Percentiles rank a stretch among this genome's conserved stretches.
Evolutionary conservation across 2,329 filamentous ascomycete genomes (phyloP).

Genomic region (Alternaria sp.): DNA sequence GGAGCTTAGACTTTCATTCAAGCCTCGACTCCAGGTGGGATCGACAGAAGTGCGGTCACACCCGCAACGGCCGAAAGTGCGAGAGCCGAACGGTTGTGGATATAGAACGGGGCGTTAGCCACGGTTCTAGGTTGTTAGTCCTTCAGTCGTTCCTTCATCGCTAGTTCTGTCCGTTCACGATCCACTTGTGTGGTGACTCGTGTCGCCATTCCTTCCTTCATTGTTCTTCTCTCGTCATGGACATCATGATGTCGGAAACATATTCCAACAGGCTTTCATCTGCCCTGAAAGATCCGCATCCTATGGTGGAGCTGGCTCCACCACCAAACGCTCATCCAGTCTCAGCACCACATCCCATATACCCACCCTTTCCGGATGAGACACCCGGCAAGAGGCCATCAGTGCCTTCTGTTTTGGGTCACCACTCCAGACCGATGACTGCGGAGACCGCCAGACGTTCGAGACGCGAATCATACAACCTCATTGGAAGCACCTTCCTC

Average conservation of each 20-base stretch:
- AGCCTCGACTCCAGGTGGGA: not conserved
- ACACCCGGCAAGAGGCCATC: not conserved
- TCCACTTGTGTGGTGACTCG: constrained; percentile 7
- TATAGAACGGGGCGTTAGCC: constrained; percentile 3
- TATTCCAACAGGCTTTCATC: constrained; percentile 7
- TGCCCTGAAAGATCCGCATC: constrained; percentile 18
- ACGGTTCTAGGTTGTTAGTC: not conserved
- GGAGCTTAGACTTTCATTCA: constrained; percentile 6
- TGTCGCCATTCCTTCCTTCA: not conserved
- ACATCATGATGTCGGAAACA: constrained; percentile 9
- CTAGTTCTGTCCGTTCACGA: not conserved
- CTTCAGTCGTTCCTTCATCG: constrained; percentile 2
- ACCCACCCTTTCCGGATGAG: constrained; percentile 6
- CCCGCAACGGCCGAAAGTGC: constrained; percentile 4
- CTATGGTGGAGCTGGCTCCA: constrained; percentile 25
- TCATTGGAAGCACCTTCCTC: constrained; percentile 37
- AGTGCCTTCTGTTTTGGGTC: not conserved
- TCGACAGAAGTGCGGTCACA: constrained; percentile 4
- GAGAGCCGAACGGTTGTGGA: not conserved
- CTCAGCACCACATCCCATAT: constrained; percentile 18
- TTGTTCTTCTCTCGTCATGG: not conserved
- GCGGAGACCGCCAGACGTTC: not conserved
- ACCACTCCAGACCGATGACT: not conserved
- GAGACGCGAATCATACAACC: constrained; percentile 38
- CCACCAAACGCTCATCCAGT: constrained; percentile 21